Evolutionary conservation across 2,329 filamentous ascomycete genomes (phyloP).

Genomic region (Trichoderma atroviride): DNA sequence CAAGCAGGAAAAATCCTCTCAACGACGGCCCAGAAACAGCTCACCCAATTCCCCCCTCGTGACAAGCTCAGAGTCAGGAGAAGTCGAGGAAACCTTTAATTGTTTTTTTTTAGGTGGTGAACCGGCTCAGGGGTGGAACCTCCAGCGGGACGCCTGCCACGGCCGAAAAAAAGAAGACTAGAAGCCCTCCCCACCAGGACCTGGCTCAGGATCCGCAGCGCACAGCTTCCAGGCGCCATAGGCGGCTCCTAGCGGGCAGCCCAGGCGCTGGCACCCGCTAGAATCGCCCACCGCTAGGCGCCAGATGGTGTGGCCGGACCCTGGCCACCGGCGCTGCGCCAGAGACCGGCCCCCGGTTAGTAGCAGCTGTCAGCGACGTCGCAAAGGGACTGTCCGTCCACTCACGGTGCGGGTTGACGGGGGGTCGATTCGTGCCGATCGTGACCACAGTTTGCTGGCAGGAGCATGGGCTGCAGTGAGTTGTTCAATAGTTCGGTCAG

Average conservation of each 20-base stretch:
- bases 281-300: conserved; percentile 13
- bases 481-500: conserved; percentile 18
- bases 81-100: conserved; percentile 29
- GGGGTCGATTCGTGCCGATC: conserved; percentile 20
- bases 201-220: conserved; percentile 9
- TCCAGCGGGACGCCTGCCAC: conserved; percentile 26
- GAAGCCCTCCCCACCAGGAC: conserved; percentile 16
- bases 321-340: conserved; percentile 18
- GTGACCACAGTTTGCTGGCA: conserved; percentile 19
- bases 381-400: conserved; percentile 1
- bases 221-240: conserved; percentile 15
- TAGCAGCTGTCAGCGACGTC: conserved; percentile 30
- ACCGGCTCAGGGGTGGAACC: conserved; percentile 34
- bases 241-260: conserved; percentile 22
- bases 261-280: conserved; percentile 18
- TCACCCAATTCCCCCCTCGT: conserved; percentile 25
- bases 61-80: conserved; percentile 24
- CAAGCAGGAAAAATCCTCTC: conserved; percentile 9
- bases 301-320: background rate
- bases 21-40: conserved; percentile 17
- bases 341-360: conserved; percentile 34
- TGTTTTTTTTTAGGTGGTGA: conserved; percentile 32
- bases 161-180: conserved; percentile 12
- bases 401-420: conserved; percentile 5
- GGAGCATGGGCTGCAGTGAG: conserved; percentile 16